A percentile compares a stretch with the other conserved stretches of the same genome.
Evolutionary conservation across 73 alveolate genomes (phyloP).

Genomic region (Paramecium tetraurelia): DNA sequence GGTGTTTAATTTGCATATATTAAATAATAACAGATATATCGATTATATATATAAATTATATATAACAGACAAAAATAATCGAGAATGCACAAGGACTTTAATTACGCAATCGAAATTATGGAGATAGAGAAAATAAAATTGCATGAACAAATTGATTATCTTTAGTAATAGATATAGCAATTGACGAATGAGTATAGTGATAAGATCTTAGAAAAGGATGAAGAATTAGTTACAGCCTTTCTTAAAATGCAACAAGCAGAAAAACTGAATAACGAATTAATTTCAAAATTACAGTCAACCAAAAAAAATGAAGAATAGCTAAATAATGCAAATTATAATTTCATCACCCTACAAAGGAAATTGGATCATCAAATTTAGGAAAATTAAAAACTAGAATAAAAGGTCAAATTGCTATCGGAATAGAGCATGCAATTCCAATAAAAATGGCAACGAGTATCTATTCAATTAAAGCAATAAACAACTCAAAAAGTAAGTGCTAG

Average conservation of each 20-base stretch:
- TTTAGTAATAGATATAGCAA: neutral
- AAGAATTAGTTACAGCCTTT: neutral
- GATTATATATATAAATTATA: neutral
- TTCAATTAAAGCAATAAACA: neutral
- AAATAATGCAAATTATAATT: constrained; percentile 34
- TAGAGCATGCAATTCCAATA: neutral
- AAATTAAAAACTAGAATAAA: constrained; percentile 1
- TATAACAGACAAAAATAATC: constrained; percentile 6
- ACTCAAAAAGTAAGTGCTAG: neutral
- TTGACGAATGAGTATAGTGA: neutral
- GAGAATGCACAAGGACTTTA: neutral
- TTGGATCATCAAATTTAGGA: neutral
- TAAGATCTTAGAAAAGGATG: neutral
- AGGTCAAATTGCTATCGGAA: neutral
- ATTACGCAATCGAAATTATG: neutral
- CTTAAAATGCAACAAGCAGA: neutral
- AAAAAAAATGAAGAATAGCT: constrained; percentile 29
- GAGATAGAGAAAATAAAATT: constrained; percentile 32
- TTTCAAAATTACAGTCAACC: neutral
- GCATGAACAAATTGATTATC: constrained; percentile 23
- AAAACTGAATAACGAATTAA: neutral
- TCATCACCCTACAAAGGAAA: neutral
- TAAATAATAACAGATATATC: neutral
- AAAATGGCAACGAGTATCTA: neutral
- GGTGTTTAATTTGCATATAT: neutral